Percentiles rank a stretch among this genome's conserved stretches.
These are phyloP conservation scores for Penicillium paradoxum DNA, from an alignment of 495 filamentous ascomycete species.

Conservation along the genomic window DNA sequence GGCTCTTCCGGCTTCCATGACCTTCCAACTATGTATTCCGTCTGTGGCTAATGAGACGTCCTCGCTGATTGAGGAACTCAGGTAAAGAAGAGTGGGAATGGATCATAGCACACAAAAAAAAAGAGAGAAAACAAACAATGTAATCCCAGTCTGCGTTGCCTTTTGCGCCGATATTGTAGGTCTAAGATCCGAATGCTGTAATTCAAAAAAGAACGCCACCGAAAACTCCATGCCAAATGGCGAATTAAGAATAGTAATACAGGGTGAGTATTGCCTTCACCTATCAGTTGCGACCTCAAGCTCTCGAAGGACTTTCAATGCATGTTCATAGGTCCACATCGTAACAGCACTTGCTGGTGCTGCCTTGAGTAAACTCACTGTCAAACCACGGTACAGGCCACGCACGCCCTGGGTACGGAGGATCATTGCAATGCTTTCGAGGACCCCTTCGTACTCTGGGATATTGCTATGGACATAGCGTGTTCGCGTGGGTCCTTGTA, in stretches of 20 bases:
- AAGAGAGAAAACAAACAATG: too few relatives aligned
- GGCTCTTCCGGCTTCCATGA: neutral
- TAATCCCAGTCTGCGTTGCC: too few relatives aligned
- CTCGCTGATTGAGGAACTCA: too few relatives aligned
- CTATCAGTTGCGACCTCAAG: slow-evolving; percentile 28
- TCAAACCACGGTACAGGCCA: slow-evolving; percentile 83
- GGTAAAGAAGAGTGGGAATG: too few relatives aligned
- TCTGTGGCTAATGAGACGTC: neutral
- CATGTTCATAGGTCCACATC: slow-evolving; percentile 95
- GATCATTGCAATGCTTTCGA: slow-evolving; percentile 60
- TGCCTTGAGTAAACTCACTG: slow-evolving; percentile 86
- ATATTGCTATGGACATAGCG: slow-evolving; percentile 84
- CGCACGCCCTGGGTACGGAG: slow-evolving; percentile 65
- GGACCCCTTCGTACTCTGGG: slow-evolving; percentile 71
- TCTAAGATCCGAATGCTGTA: neutral
- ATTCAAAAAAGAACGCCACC: slow-evolving; percentile 3
- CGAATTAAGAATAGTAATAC: neutral
- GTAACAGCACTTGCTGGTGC: slow-evolving; percentile 93
- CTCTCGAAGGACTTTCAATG: slow-evolving; percentile 53
- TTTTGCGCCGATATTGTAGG: neutral
- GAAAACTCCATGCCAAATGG: slow-evolving; percentile 8
- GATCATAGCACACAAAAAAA: too few relatives aligned
- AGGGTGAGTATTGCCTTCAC: neutral
- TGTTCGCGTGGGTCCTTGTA: slow-evolving; percentile 80
- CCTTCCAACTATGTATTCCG: neutral